These are phyloP conservation scores for Aspergillus nidulans DNA, from an alignment of 495 filamentous ascomycete genomes.

Conservation along the genomic window DNA sequence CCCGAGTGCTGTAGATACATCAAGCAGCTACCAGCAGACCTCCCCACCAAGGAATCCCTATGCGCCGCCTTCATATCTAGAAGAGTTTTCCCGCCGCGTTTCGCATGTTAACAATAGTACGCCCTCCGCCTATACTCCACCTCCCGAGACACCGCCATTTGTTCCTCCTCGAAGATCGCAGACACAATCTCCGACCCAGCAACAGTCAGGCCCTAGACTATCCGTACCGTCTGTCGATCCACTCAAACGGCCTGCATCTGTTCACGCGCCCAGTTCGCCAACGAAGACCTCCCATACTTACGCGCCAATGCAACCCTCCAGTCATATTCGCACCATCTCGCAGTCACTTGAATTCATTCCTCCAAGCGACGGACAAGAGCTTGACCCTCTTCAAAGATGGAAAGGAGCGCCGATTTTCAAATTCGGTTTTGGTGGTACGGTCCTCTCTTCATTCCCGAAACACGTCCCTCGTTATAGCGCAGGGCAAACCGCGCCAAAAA, in stretches of 20 bases:
- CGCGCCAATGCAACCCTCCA: constrained; percentile 25
- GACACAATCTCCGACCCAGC: constrained; percentile 75
- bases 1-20: background rate
- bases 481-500: constrained; percentile 64
- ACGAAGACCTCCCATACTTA: constrained; percentile 36
- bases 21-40: constrained; percentile 17
- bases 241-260: constrained; percentile 65
- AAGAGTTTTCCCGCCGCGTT: constrained; percentile 48
- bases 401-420: constrained; percentile 78
- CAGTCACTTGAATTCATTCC: constrained; percentile 50
- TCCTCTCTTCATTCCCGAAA: constrained; percentile 83
- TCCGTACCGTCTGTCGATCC: constrained; percentile 47
- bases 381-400: constrained; percentile 82
- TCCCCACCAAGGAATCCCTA: constrained; percentile 33
- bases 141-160: constrained; percentile 25
- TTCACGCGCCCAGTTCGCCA: constrained; percentile 52
- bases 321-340: constrained; percentile 31
- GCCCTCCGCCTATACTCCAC: constrained; percentile 25
- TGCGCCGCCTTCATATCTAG: constrained; percentile 47
- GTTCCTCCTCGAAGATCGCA: constrained; percentile 68
- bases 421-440: constrained; percentile 81
- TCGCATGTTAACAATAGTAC: constrained; percentile 36
- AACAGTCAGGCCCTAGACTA: constrained; percentile 48
- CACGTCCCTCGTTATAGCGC: constrained; percentile 81
- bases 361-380: constrained; percentile 75